phyloP scores from a whole-genome alignment of 345 rosid genomes.

The Gynandropsis gynandra region DNA sequence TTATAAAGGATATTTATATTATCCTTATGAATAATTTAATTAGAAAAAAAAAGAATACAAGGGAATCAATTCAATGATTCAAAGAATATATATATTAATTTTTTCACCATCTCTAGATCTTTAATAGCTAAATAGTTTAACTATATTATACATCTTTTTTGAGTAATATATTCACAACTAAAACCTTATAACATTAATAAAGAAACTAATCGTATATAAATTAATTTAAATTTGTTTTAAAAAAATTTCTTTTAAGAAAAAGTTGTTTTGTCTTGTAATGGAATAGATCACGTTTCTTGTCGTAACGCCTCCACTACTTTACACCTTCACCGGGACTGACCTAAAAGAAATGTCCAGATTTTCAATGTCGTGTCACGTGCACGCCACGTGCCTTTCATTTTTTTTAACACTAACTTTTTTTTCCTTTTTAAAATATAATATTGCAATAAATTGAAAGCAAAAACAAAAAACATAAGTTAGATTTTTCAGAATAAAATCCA shows the following conservation, averaged over 20 bases:
- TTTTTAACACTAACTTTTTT: not conserved
- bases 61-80: not conserved
- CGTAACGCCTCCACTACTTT: constrained; percentile 25
- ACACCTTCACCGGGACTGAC: constrained; percentile 22
- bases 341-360: not conserved
- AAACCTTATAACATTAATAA: no score
- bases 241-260: no score
- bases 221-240: no score
- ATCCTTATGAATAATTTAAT: constrained; percentile 16
- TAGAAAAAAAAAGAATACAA: constrained; percentile 17
- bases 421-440: no score
- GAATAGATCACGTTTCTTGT: constrained; percentile 23
- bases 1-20: constrained; percentile 13
- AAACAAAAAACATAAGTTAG: not conserved
- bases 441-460: not conserved
- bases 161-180: no score
- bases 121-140: no score
- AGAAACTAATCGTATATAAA: no score
- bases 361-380: constrained; percentile 10
- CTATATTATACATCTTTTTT: no score
- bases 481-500: no score
- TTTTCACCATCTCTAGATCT: no score
- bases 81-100: no score
- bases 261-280: constrained; percentile 19
- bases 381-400: constrained; percentile 7